Percentiles rank a stretch among this genome's conserved stretches.
phyloP scores from a whole-genome alignment of 2,329 filamentous ascomycete species.

The Lasiodiplodia citricola region DNA sequence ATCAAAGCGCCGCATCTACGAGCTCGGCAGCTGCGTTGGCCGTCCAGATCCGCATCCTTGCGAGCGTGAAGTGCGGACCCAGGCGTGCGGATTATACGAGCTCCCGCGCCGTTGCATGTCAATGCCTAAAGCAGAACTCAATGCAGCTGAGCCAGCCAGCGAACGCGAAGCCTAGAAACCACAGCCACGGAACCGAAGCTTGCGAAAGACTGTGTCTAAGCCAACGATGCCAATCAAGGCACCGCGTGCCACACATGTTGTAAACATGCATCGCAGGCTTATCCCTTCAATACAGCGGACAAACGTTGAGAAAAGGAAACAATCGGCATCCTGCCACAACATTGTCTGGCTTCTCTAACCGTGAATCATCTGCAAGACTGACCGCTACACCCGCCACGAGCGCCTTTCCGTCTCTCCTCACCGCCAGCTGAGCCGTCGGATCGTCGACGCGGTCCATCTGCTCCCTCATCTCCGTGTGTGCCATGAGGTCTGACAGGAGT shows the following conservation, averaged over 20 bases:
- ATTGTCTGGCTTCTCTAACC: neutral
- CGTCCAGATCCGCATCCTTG: neutral
- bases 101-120: constrained; percentile 26
- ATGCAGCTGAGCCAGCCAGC: constrained; percentile 18
- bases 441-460: neutral
- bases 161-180: constrained; percentile 2
- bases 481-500: constrained; percentile 1
- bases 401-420: neutral
- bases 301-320: constrained; percentile 17
- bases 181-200: constrained; percentile 17
- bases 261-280: neutral
- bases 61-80: constrained; percentile 5
- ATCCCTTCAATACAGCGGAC: neutral
- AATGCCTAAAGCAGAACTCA: constrained; percentile 23
- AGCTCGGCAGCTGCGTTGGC: neutral
- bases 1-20: neutral
- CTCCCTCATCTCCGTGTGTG: constrained; percentile 4
- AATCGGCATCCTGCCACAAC: constrained; percentile 6
- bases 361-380: constrained; percentile 21
- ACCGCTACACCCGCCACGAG: constrained; percentile 22
- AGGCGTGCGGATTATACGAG: constrained; percentile 24
- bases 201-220: constrained; percentile 2
- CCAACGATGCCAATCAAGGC: neutral
- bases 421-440: constrained; percentile 7
- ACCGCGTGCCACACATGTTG: constrained; percentile 6